Percentiles rank a stretch among this genome's conserved stretches.
Evolutionary conservation across 257 asterid species (phyloP).

Genomic region (Plantago elongata): DNA sequence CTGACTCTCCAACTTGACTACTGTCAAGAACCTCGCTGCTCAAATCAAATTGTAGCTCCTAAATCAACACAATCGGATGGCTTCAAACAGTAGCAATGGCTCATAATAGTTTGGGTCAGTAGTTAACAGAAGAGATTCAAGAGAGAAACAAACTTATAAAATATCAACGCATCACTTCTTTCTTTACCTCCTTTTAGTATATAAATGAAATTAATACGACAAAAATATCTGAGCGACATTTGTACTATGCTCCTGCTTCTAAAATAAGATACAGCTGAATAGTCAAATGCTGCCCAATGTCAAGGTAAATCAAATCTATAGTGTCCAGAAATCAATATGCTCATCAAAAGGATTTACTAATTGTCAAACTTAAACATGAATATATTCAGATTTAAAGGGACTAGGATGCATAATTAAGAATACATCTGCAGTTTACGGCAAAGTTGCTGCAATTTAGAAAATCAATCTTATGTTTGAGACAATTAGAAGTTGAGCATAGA

Average conservation of each 20-base stretch:
- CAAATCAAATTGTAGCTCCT: conserved; percentile 47
- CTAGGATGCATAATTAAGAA: conserved; percentile 5
- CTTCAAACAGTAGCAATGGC: conserved; percentile 8
- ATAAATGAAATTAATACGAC: neutral
- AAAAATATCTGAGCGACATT: conserved; percentile 3
- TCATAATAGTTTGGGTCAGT: neutral
- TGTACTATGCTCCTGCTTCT: neutral
- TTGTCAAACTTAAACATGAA: neutral
- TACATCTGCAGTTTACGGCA: neutral
- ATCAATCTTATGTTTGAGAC: conserved; percentile 17
- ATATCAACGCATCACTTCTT: neutral
- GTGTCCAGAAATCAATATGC: neutral
- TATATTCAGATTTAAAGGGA: neutral
- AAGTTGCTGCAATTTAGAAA: conserved; percentile 18
- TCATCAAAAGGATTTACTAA: conserved; percentile 1
- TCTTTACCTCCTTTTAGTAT: conserved; percentile 2
- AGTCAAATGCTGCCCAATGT: conserved; percentile 1
- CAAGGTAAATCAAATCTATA: neutral
- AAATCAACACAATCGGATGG: conserved; percentile 14
- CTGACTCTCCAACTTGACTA: conserved; percentile 43
- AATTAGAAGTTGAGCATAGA: conserved; percentile 13
- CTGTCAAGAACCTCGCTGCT: conserved; percentile 46
- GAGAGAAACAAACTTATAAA: neutral
- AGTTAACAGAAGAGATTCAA: neutral
- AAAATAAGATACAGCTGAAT: conserved; percentile 1